phyloP scores from a whole-genome alignment of 108 stramenopile genomes.

The Discostella pseudostelligera region DNA sequence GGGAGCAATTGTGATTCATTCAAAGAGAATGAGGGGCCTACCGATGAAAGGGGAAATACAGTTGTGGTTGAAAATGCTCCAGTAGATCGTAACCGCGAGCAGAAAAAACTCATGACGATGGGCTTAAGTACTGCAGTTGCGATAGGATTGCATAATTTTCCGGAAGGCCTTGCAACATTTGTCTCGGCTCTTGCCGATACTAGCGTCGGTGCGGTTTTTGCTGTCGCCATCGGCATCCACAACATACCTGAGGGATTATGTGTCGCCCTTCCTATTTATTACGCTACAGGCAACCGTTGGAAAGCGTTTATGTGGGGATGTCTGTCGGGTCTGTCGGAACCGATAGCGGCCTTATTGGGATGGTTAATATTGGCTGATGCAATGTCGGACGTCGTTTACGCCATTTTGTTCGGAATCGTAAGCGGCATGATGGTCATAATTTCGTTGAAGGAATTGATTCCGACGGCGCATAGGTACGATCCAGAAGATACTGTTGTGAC shows the following conservation, averaged over 20 bases:
- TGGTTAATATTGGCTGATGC: slow-evolving; percentile 61
- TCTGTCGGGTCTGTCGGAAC: slow-evolving; percentile 77
- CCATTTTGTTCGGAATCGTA: slow-evolving; percentile 74
- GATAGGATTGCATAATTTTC: slow-evolving; percentile 88
- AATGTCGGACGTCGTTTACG: slow-evolving; percentile 56
- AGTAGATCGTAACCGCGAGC: slow-evolving; percentile 10
- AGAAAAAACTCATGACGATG: slow-evolving; percentile 49
- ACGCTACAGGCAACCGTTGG: slow-evolving; percentile 79
- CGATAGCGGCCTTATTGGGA: slow-evolving; percentile 72
- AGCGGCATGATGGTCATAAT: slow-evolving; percentile 83
- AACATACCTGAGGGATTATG: slow-evolving; percentile 91
- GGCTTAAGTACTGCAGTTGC: slow-evolving; percentile 76
- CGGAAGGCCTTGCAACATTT: slow-evolving; percentile 90
- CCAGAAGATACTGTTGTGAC: slow-evolving; percentile 85
- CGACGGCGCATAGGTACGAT: slow-evolving; percentile 94
- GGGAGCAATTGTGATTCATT: slow-evolving; percentile 12
- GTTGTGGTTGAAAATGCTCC: slow-evolving; percentile 31
- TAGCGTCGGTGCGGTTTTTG: slow-evolving; percentile 69
- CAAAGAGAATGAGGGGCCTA: slow-evolving; percentile 1
- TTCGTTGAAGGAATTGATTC: slow-evolving; percentile 85
- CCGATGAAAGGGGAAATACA: slow-evolving; percentile 8
- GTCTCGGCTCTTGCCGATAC: slow-evolving; percentile 76
- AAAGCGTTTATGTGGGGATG: slow-evolving; percentile 80
- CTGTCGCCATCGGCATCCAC: slow-evolving; percentile 87
- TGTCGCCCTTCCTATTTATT: slow-evolving; percentile 88